phyloP scores from a whole-genome alignment of 2,329 filamentous ascomycete species.

The Nemania sp. region DNA sequence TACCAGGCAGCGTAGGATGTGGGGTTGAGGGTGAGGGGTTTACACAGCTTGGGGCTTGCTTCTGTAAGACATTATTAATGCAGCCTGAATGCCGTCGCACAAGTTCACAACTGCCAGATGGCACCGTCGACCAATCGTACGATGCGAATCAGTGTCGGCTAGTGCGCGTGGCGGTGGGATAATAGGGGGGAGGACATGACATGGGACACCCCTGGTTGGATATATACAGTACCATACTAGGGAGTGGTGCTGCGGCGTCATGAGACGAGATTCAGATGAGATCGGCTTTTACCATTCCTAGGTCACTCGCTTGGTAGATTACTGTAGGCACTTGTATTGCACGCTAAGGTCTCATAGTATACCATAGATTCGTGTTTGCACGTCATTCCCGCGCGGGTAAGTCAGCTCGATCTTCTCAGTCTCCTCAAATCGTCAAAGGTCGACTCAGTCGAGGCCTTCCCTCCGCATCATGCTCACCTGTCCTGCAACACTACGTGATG shows the following conservation, averaged over 20 bases:
- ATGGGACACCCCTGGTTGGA: slow-evolving; percentile 6
- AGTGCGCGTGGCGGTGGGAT: neutral
- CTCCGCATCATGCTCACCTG: too few species aligned
- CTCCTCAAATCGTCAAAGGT: too few species aligned
- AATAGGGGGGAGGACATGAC: neutral
- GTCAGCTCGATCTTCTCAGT: too few species aligned
- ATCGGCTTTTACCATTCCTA: slow-evolving; percentile 10
- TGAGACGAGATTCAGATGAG: neutral
- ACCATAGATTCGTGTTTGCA: slow-evolving; percentile 7
- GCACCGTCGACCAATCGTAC: slow-evolving; percentile 12
- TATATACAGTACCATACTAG: too few species aligned
- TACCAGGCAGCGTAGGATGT: too few species aligned
- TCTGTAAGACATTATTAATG: slow-evolving; percentile 30
- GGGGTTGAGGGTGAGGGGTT: neutral
- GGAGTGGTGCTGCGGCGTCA: too few species aligned
- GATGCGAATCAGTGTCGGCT: neutral
- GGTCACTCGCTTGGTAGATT: too few species aligned
- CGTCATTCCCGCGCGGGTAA: neutral
- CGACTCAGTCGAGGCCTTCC: too few species aligned
- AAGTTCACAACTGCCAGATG: slow-evolving; percentile 4
- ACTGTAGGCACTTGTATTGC: neutral
- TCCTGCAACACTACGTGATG: neutral
- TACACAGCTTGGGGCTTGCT: neutral
- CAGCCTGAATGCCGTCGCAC: slow-evolving; percentile 16
- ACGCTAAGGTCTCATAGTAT: neutral